Base-by-base conservation (phyloP, 495 filamentous ascomycete genomes). In the Hypoxylon crocopeplum region DNA sequence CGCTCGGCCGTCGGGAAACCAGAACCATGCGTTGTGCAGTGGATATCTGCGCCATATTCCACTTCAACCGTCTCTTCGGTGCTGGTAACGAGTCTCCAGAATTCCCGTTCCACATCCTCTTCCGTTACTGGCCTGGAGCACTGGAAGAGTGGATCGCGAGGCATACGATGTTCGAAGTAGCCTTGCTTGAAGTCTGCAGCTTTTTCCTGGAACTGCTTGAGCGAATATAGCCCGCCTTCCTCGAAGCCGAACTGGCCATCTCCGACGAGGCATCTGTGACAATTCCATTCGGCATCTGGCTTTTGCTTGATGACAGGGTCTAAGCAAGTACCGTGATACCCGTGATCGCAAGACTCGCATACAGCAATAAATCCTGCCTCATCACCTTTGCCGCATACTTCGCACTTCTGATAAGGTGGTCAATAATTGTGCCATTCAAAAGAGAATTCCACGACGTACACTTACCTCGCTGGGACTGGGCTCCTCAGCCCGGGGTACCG, bases 211-310 rank as follows among this genome's bases (percentile, higher is more conserved):
- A 99, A 99, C 67, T 96, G 91, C 65, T 87, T 88, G 44, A 99
- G 80, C 0, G 94, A 99, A 74, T 99, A 99, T 13, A 97, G 84
- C 19, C 92, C 92, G 15, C 94, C 94, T 70, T 99, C 94, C 67
- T 97, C 94, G 59, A 99, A 99, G 0, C 94, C 94, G 62, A 96
- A 99, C 66, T 98, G 92, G 29, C 92, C 92, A 29, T 95, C 96
- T 34, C 94, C 94, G 32, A 99, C 95, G 34, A 99, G 80, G 69
- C 94, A 99, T 67, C 91, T 85, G 7, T 94, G 90, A 66, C 94
- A 99, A 69, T 98, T 92, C 94, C 94, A 99, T 57, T 99, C 94
- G 39, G 85, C 84, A 49, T 96, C 91, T 0, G 92, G 89, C 38
- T 85, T 83, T 17, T 79, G 75, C 52, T 89, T 87, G n/a, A 96